phyloP scores from a whole-genome alignment of 2,329 filamentous ascomycete genomes.

The Drechslera avenae region DNA sequence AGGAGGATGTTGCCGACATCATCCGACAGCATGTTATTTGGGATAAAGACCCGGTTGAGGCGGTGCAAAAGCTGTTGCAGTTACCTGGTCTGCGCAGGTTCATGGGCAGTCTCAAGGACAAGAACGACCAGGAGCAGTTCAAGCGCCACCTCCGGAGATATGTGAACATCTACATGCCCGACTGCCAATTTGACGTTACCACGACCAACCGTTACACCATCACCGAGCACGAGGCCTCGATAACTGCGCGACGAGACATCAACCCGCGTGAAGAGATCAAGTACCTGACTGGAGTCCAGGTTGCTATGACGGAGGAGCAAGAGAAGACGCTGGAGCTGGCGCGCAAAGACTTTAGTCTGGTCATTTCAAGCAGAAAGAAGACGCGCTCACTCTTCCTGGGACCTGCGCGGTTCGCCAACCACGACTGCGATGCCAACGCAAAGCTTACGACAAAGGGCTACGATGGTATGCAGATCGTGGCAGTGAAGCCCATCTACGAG shows the following conservation, averaged over 20 bases:
- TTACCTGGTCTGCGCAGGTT: constrained; percentile 78
- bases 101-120: constrained; percentile 67
- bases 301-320: constrained; percentile 89
- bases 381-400: constrained; percentile 91
- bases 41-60: constrained; percentile 70
- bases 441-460: constrained; percentile 81
- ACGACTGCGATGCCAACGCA: constrained; percentile 94
- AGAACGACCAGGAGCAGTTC: constrained; percentile 86
- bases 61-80: constrained; percentile 73
- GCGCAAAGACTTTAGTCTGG: constrained; percentile 95
- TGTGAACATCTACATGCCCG: constrained; percentile 87
- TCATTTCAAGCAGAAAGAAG: constrained; percentile 91
- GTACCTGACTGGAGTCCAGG: constrained; percentile 88
- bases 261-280: constrained; percentile 84
- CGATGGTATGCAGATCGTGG: constrained; percentile 89
- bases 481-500: constrained; percentile 76
- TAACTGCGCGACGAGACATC: constrained; percentile 80
- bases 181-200: constrained; percentile 93
- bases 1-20: constrained; percentile 65
- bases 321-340: constrained; percentile 78
- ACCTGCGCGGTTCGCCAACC: constrained; percentile 94
- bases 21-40: constrained; percentile 72
- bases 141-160: constrained; percentile 85
- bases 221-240: constrained; percentile 82
- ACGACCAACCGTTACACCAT: constrained; percentile 96